phyloP scores from a whole-genome alignment of 2,329 filamentous ascomycete species.

The Dryadomyces quercus-mongolicae region DNA sequence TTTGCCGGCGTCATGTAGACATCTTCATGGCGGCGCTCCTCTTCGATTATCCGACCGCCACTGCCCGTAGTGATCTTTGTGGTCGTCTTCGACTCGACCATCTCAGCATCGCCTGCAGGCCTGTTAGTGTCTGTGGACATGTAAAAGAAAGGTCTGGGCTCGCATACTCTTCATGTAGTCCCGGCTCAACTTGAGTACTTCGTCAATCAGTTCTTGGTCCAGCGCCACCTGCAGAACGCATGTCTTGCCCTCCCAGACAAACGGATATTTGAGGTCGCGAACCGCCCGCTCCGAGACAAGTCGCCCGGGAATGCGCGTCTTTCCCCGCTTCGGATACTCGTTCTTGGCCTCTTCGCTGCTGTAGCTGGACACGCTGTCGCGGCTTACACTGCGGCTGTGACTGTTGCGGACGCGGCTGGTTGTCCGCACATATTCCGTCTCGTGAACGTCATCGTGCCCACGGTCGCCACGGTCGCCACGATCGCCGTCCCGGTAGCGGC shows the following conservation, averaged over 20 bases:
- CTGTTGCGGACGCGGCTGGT: constrained; percentile 27
- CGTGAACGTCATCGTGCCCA: constrained; percentile 31
- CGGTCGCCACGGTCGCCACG: background rate
- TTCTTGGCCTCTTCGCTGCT: constrained; percentile 31
- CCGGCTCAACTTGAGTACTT: constrained; percentile 72
- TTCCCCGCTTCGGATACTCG: constrained; percentile 71
- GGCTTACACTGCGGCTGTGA: constrained; percentile 25
- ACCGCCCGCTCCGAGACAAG: constrained; percentile 72
- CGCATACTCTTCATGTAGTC: constrained; percentile 50
- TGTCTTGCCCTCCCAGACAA: constrained; percentile 73
- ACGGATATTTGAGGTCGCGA: constrained; percentile 76
- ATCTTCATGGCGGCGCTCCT: constrained; percentile 30
- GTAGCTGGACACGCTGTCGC: constrained; percentile 25
- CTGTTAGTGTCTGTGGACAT: constrained; percentile 1
- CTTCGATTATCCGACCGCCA: constrained; percentile 28
- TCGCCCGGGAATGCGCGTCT: constrained; percentile 74
- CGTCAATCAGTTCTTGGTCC: constrained; percentile 82
- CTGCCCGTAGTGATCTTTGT: background rate
- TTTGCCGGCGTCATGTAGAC: constrained; percentile 21
- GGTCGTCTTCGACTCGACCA: constrained; percentile 8
- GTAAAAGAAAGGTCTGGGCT: background rate
- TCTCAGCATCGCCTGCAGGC: constrained; percentile 3
- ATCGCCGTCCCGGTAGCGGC: background rate
- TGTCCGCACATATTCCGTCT: constrained; percentile 42
- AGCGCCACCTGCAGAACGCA: constrained; percentile 76